Percentiles rank a stretch among this genome's conserved stretches.
phyloP scores from a whole-genome alignment of 179 eudicot genomes.

The Nepenthes alata region DNA sequence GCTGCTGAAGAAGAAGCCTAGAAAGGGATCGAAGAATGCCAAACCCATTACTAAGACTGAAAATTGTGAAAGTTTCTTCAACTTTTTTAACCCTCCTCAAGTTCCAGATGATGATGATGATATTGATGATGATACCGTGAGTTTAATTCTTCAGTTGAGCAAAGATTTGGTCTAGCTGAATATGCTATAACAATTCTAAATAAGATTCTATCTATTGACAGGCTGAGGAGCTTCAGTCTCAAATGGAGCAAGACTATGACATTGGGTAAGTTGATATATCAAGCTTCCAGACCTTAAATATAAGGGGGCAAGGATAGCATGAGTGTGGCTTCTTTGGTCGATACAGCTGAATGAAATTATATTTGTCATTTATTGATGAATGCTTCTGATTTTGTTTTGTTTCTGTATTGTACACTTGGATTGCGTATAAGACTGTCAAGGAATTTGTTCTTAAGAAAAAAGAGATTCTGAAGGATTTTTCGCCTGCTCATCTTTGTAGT shows the following conservation, averaged over 20 bases:
- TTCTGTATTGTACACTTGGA: no score
- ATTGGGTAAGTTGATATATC: slow-evolving; percentile 51
- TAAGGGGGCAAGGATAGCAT: no score
- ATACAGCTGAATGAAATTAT: not conserved
- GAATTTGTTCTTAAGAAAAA: no score
- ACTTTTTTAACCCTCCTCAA: slow-evolving; percentile 54
- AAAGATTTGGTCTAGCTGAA: not conserved
- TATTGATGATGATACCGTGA: slow-evolving; percentile 36
- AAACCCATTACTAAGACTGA: slow-evolving; percentile 83
- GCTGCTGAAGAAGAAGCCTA: slow-evolving; percentile 74
- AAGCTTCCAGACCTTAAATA: no score
- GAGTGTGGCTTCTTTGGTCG: no score
- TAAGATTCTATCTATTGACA: slow-evolving; percentile 13
- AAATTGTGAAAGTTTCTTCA: slow-evolving; percentile 52
- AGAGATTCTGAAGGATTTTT: no score
- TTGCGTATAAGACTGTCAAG: no score
- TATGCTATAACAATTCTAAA: not conserved
- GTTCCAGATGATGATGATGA: slow-evolving; percentile 67
- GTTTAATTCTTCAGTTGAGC: slow-evolving; percentile 3
- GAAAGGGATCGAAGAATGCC: slow-evolving; percentile 71
- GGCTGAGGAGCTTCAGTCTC: slow-evolving; percentile 83
- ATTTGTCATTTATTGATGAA: not conserved
- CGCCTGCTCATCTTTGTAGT: no score
- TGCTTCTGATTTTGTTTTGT: not conserved
- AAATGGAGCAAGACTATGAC: slow-evolving; percentile 85